phyloP scores from a whole-genome alignment of 78 protist genomes.

The Dictyostelium purpureum region DNA sequence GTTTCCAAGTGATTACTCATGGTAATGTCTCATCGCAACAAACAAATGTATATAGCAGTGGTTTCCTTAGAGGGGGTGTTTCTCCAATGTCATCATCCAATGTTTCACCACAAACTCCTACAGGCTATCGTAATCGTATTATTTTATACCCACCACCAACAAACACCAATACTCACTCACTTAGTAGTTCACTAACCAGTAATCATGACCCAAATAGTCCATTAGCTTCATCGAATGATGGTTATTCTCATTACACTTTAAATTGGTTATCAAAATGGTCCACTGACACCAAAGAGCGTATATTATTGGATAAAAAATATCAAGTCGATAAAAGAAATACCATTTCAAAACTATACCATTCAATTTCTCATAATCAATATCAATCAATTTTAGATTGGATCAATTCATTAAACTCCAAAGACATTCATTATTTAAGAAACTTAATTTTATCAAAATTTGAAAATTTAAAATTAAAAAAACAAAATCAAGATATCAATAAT shows the following conservation, averaged over 20 bases:
- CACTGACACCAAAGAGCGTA: conserved; percentile 33
- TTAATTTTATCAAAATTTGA: neutral
- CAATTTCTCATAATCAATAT: conserved; percentile 26
- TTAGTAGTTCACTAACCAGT: neutral
- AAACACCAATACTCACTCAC: neutral
- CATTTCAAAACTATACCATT: conserved; percentile 6
- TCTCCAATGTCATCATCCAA: neutral
- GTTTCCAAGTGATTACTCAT: conserved; percentile 55
- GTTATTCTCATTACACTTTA: conserved; percentile 54
- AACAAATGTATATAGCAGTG: conserved; percentile 38
- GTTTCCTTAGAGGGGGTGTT: conserved; percentile 1
- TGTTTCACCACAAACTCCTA: neutral
- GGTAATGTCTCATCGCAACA: conserved; percentile 15
- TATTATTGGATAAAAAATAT: conserved; percentile 25
- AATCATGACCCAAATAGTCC: neutral
- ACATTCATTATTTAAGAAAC: conserved; percentile 4
- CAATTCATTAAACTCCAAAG: neutral
- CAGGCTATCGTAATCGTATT: conserved; percentile 8
- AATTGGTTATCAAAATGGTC: conserved; percentile 47
- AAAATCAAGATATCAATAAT: neutral
- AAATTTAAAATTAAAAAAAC: neutral
- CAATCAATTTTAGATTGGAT: conserved; percentile 7
- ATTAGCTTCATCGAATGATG: too few species aligned
- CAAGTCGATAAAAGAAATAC: conserved; percentile 16
- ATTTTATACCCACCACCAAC: conserved; percentile 19